Evolutionary conservation across 345 rosid genomes (phyloP).

Genomic region (Brassica rapa): DNA sequence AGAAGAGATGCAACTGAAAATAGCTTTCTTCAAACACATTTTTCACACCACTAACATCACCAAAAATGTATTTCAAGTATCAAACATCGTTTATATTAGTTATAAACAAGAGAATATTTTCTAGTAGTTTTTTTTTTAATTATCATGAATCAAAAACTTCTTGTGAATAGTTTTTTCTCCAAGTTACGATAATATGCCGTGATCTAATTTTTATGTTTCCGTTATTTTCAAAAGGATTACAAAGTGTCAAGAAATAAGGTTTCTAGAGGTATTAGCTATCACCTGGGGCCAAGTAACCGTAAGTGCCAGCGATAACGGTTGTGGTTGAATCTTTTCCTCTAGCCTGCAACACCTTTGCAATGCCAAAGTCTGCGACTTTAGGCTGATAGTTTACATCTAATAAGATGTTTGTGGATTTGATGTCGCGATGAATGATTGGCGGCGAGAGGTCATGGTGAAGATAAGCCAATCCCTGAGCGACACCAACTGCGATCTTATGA

Average conservation of each 20-base stretch:
- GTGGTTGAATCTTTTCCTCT: conserved; percentile 85
- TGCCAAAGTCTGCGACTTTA: conserved; percentile 91
- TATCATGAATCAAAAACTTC: neutral
- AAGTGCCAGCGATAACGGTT: conserved; percentile 84
- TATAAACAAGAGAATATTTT: neutral
- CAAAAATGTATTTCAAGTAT: neutral
- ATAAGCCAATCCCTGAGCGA: conserved; percentile 89
- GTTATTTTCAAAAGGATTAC: neutral
- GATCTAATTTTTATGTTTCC: neutral
- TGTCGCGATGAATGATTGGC: conserved; percentile 87
- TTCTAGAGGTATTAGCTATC: neutral
- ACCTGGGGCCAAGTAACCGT: conserved; percentile 96
- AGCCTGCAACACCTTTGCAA: conserved; percentile 90
- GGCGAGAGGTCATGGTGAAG: conserved; percentile 82
- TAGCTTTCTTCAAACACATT: neutral
- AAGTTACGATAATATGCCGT: neutral
- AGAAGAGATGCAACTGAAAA: neutral
- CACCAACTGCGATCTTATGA: conserved; percentile 83
- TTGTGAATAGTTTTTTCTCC: neutral
- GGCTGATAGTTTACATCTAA: conserved; percentile 75
- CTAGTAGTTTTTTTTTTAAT: neutral
- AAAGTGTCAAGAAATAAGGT: neutral
- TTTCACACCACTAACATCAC: neutral
- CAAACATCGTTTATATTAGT: neutral
- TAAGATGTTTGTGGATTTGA: conserved; percentile 85